Base-by-base conservation (phyloP, 2,329 filamentous ascomycete genomes). In the Nemania sp. region DNA sequence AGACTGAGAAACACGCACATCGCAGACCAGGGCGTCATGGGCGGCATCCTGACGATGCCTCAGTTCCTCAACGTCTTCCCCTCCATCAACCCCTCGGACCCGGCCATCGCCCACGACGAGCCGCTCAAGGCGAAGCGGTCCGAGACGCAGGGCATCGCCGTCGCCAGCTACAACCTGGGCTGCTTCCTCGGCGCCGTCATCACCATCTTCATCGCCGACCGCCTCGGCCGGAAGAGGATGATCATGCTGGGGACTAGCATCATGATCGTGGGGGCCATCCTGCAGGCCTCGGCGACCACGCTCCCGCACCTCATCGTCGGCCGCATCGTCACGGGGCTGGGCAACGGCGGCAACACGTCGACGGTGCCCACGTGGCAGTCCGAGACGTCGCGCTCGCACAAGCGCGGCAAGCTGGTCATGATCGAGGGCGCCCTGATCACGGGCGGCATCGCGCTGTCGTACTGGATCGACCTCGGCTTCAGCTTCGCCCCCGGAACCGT, bases 21-120 rank as follows among this genome's bases (percentile, higher is more conserved):
- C 17, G 15, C 17, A 87, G 89, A 91, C 73, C 88, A 90, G 75
- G 87, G 89, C 71, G 88, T 91, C 10, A 92, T 90, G 81, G 90
- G 88, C 47, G 87, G 87, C 58, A 86, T 94, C 65, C 78, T 94
- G 58, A 91, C 89, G 2, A 82, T 93, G 69, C 76, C 81, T 18
- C 80, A 81, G 10, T 91, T 90, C 67, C 77, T 86, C 2, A 68
- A 73, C 2, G 74, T 77, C 15, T 87, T 87, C 65, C 84, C 83
- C 0, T 70, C 77, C 39, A 83, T 85, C 63, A 81, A 86, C 68
- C 79, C 82, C 4, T 71, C 76, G 12, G 71, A 75, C 21, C 69
- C 71, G 0, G 60, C 65, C 37, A 72, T 73, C 40, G 62, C 63
- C 9, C 70, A 75, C 17, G 70, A 71, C 45, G 35, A 65, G 0